A percentile compares a stretch with the other conserved stretches of the same genome.
Conservation (phyloP, 106 monocot species). For the Acanthochlamys bracteata region DNA sequence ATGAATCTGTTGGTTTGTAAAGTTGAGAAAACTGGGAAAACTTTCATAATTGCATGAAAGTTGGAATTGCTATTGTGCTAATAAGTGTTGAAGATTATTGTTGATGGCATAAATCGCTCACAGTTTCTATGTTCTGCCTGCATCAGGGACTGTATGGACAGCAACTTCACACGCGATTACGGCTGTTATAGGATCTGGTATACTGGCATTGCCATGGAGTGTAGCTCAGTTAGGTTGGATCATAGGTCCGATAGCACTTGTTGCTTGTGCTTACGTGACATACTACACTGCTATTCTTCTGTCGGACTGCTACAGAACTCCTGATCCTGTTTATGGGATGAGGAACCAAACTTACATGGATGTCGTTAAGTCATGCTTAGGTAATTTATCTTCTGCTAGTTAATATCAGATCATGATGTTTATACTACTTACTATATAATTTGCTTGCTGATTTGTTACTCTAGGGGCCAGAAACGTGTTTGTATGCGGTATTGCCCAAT, state of each 20-base stretch:
- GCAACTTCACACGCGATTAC: conserved; percentile 25
- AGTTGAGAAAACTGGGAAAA: no score
- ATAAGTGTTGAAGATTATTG: no score
- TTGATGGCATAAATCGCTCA: background rate
- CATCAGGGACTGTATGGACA: conserved; percentile 30
- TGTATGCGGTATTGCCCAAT: conserved; percentile 63
- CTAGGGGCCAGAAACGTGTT: conserved; percentile 49
- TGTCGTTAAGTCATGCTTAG: conserved; percentile 45
- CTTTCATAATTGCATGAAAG: no score
- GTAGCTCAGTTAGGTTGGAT: conserved; percentile 36
- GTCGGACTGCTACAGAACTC: conserved; percentile 39
- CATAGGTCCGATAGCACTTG: conserved; percentile 22
- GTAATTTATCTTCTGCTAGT: conserved; percentile 9
- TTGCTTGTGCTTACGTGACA: conserved; percentile 37
- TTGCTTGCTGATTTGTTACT: background rate
- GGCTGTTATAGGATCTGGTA: conserved; percentile 29
- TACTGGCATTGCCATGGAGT: conserved; percentile 33
- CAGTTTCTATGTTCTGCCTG: background rate
- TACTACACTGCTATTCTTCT: conserved; percentile 44
- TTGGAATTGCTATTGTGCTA: no score
- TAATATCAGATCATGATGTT: background rate
- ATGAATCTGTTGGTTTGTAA: no score
- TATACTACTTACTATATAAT: no score
- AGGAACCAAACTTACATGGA: conserved; percentile 55
- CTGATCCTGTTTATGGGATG: conserved; percentile 27